Base-by-base conservation (phyloP, 768 basidiomycete species). In the Serendipita sp. region DNA sequence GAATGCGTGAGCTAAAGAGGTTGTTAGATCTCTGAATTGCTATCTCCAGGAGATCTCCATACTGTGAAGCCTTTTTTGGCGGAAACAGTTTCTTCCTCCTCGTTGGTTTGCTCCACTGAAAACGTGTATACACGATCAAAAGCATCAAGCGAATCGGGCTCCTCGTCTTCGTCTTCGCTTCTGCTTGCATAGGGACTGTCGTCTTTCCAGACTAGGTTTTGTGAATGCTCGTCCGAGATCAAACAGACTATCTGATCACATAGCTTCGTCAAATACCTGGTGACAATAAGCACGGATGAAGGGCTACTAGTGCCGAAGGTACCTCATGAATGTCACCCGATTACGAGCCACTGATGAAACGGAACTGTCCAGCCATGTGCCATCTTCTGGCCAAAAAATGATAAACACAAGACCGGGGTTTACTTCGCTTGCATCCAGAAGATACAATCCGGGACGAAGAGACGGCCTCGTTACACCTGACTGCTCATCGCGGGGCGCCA, bases 271-370 rank as follows among this genome's bases (percentile, higher is more conserved):
- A 85, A 77, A 67, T 85, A 85, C 60, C 84, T 85, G 41, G 3
- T 18, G 56, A 60, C 5, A 32, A 13, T 36, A 32, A 18, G 18
- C 44, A 36, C 62, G 67, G 28, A n/a, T 54, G 3, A 30, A 2
- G 15, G 34, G 10, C 10, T 35, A 54, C 15, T 30, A 23, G 16
- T 36, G 11, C 10, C 16, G 23, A 18, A 23, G 30, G 18, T 71
- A 81, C 84, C 83, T 73, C 81, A 85, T 84, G 68, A 85, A 85
- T 0, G 83, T 82, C 2, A 80, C 74, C 3, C 84, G 76, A 71
- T 84, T 85, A 2, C 79, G 76, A 35, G 75, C 69, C 54, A 81
- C 76, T 2, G 80, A 72, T 1, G 77, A 73, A 3, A 72, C 36
- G 0, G 80, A 78, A 13, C 74, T 71, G 69, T 84, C 82, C 36